These are phyloP conservation scores for Monotropa hypopitys DNA, from an alignment of 179 eudicot genomes.

Conservation along the genomic window DNA sequence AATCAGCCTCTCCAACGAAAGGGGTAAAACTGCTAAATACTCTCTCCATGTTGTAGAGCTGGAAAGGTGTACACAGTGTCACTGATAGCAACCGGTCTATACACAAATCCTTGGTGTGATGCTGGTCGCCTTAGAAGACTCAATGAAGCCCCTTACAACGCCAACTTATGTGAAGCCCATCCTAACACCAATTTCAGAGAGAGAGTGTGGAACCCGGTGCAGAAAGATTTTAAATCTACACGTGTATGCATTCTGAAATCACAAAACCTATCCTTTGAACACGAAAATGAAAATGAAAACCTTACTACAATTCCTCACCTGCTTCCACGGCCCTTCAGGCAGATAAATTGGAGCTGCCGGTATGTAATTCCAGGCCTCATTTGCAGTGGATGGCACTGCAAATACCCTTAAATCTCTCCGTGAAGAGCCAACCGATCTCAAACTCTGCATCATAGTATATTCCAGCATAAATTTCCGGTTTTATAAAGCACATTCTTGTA, in stretches of 20 bases:
- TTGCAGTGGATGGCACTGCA: slow-evolving; percentile 27
- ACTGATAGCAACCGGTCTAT: not conserved
- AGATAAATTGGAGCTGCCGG: slow-evolving; percentile 75
- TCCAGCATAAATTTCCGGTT: not conserved
- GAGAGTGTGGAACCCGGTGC: not conserved
- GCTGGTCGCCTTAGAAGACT: not conserved
- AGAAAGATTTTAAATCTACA: not conserved
- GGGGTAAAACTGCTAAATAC: not conserved
- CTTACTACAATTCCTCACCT: slow-evolving; percentile 27
- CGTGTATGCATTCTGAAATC: not conserved
- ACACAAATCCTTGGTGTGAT: not conserved
- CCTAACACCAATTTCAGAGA: not conserved
- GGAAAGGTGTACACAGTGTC: not conserved
- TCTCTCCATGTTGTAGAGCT: not conserved
- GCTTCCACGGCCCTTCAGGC: slow-evolving; percentile 86
- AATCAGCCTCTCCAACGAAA: not conserved
- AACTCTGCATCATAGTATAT: slow-evolving; percentile 16
- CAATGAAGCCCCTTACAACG: not conserved
- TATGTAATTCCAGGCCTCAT: slow-evolving; percentile 41
- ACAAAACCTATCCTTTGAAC: not conserved
- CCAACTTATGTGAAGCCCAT: not conserved
- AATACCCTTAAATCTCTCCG: slow-evolving; percentile 19
- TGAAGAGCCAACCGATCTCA: slow-evolving; percentile 13
- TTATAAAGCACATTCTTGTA: not conserved
- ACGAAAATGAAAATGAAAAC: not conserved